Evolutionary conservation across 345 rosid genomes (phyloP), one percentile per base, ranked within the genome.

Genomic region (Adansonia digitata): DNA sequence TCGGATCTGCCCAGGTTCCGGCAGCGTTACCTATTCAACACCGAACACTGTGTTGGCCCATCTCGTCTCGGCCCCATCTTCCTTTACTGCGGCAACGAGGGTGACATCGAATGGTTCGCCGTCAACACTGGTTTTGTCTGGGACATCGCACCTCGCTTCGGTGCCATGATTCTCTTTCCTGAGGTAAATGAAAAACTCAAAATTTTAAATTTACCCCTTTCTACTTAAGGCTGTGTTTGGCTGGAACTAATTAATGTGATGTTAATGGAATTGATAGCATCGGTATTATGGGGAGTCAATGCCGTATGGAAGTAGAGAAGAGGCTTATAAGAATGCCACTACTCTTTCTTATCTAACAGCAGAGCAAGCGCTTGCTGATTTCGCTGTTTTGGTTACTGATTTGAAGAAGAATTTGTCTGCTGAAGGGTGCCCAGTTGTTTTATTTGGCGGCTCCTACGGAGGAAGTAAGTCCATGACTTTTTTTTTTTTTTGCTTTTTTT

Each of bases 401-500:
- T 81, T 92, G 84, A 91, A 94, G 75, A 80, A 87, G 75, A 94
- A 92, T 75, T 82, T 94, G 60, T 91, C 97, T 7, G 98, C 98
- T 0, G 87, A 89, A 84, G 90, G 83, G 18, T 94, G 86, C 27
- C 97, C 97, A 0, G 97, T 91, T 61, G 94, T 94, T 62, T 81
- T 94, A 79, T 92, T 94, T 76, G 98, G 98, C 1, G 98, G 98
- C 75, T 94, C 98, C 22, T 92, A 94, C 49, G 97, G 98, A 77
- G 98, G 98, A 88, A 94, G 97, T 94, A 88, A 81, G 92, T 26
- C 15, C 9, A 5, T 15, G 7, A 4, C 17, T 60, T 18, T 46
- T 40, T 49, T 40, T 51, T 9, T 51, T 46, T 40, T 24, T 56
- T 56, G 57, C 12, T 27, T 27, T 7, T 26, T 57, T 57, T 5